Conservation (phyloP, 2,329 filamentous ascomycete species). For the Triangularia verruculosa region DNA sequence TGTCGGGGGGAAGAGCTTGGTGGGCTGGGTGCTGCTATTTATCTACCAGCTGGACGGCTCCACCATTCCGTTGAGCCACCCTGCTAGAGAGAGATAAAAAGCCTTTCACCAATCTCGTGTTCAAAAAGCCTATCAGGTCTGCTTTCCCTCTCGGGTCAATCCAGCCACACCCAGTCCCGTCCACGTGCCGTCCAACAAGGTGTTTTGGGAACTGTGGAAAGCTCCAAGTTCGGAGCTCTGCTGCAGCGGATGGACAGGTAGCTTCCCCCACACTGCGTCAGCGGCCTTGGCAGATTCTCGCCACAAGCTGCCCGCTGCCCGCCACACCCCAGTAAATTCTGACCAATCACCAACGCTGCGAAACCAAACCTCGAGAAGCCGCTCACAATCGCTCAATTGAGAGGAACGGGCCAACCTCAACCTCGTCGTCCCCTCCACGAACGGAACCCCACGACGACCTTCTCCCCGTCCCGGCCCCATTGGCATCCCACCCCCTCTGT, state of each 20-base stretch:
- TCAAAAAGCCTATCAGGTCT: too few species aligned
- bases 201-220: background rate
- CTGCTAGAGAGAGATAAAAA: too few species aligned
- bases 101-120: too few species aligned
- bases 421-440: background rate
- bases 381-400: conserved; percentile 17
- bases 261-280: conserved; percentile 17
- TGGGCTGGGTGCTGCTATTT: too few species aligned
- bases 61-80: too few species aligned
- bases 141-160: too few species aligned
- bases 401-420: conserved; percentile 14
- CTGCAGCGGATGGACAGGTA: too few species aligned
- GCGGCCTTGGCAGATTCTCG: conserved; percentile 13
- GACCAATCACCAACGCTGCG: conserved; percentile 22
- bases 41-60: too few species aligned
- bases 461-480: conserved; percentile 29
- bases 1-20: too few species aligned
- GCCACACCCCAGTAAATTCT: conserved; percentile 8
- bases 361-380: conserved; percentile 25
- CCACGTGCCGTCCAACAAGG: too few species aligned
- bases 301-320: conserved; percentile 16
- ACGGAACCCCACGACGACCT: conserved; percentile 14
- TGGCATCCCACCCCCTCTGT: conserved; percentile 31
- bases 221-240: background rate
- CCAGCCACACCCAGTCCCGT: too few species aligned